Evolutionary conservation across 495 filamentous ascomycete genomes (phyloP).

Genomic region (Lophium mytilinum): DNA sequence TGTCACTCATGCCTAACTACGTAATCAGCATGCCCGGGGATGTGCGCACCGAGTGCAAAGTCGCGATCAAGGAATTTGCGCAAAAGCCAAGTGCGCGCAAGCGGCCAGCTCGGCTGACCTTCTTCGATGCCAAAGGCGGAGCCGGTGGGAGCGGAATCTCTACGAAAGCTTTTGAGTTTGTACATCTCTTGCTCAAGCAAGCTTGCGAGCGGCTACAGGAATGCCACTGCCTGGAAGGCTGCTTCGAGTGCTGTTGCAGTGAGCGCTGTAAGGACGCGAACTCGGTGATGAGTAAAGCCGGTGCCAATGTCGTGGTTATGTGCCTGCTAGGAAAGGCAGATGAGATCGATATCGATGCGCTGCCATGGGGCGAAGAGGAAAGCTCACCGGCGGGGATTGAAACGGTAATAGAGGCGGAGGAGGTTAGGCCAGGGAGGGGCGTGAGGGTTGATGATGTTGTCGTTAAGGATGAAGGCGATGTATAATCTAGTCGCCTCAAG

Average conservation of each 20-base stretch:
- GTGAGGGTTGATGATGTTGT: slow-evolving; percentile 38
- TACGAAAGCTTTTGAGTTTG: slow-evolving; percentile 86
- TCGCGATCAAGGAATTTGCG: slow-evolving; percentile 67
- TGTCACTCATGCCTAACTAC: slow-evolving; percentile 81
- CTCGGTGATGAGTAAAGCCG: slow-evolving; percentile 88
- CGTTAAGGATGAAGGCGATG: slow-evolving; percentile 30
- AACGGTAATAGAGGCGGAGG: slow-evolving; percentile 68
- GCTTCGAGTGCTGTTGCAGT: slow-evolving; percentile 79
- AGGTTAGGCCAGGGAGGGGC: slow-evolving; percentile 48
- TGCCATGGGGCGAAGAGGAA: slow-evolving; percentile 75
- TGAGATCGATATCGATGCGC: slow-evolving; percentile 63
- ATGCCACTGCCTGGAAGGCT: slow-evolving; percentile 67
- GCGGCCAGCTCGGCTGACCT: slow-evolving; percentile 79
- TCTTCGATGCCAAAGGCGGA: slow-evolving; percentile 92
- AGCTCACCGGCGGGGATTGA: slow-evolving; percentile 63
- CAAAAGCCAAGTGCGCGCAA: slow-evolving; percentile 68
- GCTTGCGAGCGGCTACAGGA: slow-evolving; percentile 70
- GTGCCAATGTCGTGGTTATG: slow-evolving; percentile 70
- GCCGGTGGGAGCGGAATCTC: slow-evolving; percentile 75
- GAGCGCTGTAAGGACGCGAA: slow-evolving; percentile 84
- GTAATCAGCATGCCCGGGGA: slow-evolving; percentile 81
- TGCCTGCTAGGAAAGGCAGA: slow-evolving; percentile 53
- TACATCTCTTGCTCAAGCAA: slow-evolving; percentile 67
- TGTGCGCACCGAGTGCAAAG: slow-evolving; percentile 90
- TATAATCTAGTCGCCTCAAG: too few species aligned